A percentile compares a stretch with the other conserved stretches of the same genome.
phyloP scores from a whole-genome alignment of 2,329 filamentous ascomycete genomes.

The Cadophora sp. region DNA sequence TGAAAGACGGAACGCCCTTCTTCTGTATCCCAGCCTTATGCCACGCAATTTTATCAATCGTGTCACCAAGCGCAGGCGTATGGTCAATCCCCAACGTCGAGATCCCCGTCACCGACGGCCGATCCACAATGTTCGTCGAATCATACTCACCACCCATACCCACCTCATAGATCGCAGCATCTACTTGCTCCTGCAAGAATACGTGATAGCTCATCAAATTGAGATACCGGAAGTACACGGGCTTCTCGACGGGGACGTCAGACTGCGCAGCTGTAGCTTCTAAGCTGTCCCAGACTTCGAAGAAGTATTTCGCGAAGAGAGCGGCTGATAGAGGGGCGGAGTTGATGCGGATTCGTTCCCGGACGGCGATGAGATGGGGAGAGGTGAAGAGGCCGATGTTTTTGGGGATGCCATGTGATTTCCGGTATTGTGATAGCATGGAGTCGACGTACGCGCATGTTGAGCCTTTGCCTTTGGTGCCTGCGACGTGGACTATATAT shows the following conservation, averaged over 20 bases:
- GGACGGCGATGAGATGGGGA: slow-evolving; percentile 70
- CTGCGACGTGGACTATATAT: slow-evolving; percentile 73
- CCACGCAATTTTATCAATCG: slow-evolving; percentile 72
- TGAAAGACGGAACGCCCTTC: slow-evolving; percentile 61
- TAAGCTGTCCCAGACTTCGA: slow-evolving; percentile 69
- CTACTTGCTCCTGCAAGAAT: slow-evolving; percentile 67
- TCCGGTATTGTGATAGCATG: slow-evolving; percentile 61
- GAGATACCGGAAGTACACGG: slow-evolving; percentile 65
- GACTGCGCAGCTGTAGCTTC: slow-evolving; percentile 44
- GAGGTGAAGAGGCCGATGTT: slow-evolving; percentile 70
- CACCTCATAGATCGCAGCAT: slow-evolving; percentile 69
- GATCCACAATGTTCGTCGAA: slow-evolving; percentile 69
- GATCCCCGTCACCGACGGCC: slow-evolving; percentile 65
- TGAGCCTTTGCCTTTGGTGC: slow-evolving; percentile 80
- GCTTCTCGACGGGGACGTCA: slow-evolving; percentile 48
- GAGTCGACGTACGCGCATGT: slow-evolving; percentile 72
- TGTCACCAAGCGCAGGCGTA: slow-evolving; percentile 65
- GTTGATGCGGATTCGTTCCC: slow-evolving; percentile 71
- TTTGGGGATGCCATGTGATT: slow-evolving; percentile 37
- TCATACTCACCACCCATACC: slow-evolving; percentile 73
- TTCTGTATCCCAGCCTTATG: slow-evolving; percentile 79
- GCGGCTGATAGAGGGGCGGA: slow-evolving; percentile 61
- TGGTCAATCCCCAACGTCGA: slow-evolving; percentile 75
- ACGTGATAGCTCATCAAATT: slow-evolving; percentile 72
- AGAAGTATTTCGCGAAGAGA: slow-evolving; percentile 70